phyloP scores from a whole-genome alignment of 1,139 yeast species.

The Sugiyamaella novakii region DNA sequence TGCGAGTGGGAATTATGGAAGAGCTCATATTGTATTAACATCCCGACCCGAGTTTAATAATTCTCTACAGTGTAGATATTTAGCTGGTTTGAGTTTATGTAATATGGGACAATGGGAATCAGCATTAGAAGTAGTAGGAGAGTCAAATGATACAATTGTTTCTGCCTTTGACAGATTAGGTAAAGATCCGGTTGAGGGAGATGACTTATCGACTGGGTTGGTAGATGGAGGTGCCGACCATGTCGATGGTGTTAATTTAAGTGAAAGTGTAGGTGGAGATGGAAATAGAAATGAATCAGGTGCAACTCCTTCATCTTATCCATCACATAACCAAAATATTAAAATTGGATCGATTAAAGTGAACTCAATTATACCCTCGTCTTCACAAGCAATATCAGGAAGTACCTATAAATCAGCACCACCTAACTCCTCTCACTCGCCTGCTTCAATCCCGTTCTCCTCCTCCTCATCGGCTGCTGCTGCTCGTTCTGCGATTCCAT shows the following conservation, averaged over 20 bases:
- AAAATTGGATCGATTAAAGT: too few relatives aligned
- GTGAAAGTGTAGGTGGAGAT: background rate
- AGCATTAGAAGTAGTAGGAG: slow-evolving; percentile 85
- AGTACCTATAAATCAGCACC: background rate
- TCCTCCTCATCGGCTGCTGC: slow-evolving; percentile 17
- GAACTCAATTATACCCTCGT: background rate
- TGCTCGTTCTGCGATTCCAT: slow-evolving; percentile 14
- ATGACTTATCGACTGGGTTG: background rate
- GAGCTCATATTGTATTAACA: slow-evolving; percentile 69
- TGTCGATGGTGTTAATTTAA: background rate
- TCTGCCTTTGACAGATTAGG: background rate
- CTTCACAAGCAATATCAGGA: background rate
- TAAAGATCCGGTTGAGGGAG: background rate
- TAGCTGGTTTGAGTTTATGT: slow-evolving; percentile 75
- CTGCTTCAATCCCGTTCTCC: slow-evolving; percentile 5
- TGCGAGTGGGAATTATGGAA: slow-evolving; percentile 68
- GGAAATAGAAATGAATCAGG: background rate
- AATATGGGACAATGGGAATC: slow-evolving; percentile 84
- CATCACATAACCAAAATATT: too few relatives aligned
- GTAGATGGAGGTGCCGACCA: background rate
- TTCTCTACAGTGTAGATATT: slow-evolving; percentile 74
- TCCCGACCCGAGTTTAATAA: slow-evolving; percentile 41
- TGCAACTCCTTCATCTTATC: background rate
- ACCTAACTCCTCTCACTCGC: background rate
- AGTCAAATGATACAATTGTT: slow-evolving; percentile 49